phyloP scores from a whole-genome alignment of 2,329 filamentous ascomycete species.

The Talaromyces verruculosus region DNA sequence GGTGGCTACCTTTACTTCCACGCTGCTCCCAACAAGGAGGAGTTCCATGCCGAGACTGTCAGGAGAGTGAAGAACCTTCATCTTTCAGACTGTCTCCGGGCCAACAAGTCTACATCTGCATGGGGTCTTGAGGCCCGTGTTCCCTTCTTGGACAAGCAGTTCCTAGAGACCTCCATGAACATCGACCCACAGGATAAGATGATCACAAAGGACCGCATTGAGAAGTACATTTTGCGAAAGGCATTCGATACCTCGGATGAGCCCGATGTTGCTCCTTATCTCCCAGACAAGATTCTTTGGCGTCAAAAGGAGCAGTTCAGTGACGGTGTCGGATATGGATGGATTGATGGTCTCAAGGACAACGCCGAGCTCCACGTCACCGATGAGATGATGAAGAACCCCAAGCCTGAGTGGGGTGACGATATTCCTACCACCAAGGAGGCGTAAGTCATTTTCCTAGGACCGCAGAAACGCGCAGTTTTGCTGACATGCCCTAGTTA shows the following conservation, averaged over 20 bases:
- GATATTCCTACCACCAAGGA: constrained; percentile 97
- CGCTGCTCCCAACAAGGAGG: constrained; percentile 81
- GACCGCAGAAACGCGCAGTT: too few relatives aligned
- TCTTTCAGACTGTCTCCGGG: constrained; percentile 90
- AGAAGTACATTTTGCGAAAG: constrained; percentile 98
- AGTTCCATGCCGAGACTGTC: constrained; percentile 95
- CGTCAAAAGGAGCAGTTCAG: constrained; percentile 99
- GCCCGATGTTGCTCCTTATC: constrained; percentile 75
- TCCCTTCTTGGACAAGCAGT: constrained; percentile 96
- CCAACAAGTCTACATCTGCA: constrained; percentile 98
- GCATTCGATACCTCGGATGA: constrained; percentile 93
- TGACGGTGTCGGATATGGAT: constrained; percentile 96
- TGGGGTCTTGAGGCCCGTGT: constrained; percentile 98
- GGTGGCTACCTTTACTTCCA: constrained; percentile 99
- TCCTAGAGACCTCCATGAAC: constrained; percentile 89
- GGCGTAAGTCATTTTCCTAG: constrained; percentile 59
- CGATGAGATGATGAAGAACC: constrained; percentile 98
- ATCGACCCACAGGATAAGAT: constrained; percentile 94
- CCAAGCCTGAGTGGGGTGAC: constrained; percentile 90
- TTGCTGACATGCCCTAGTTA: constrained; percentile 55
- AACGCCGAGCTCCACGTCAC: constrained; percentile 84
- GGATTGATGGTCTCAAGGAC: constrained; percentile 98
- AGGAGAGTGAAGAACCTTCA: constrained; percentile 95
- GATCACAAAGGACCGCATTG: constrained; percentile 84
- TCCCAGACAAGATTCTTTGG: constrained; percentile 96